Base-by-base conservation (phyloP, 495 filamentous ascomycete species). In the Chaetomidium leptoderma region DNA sequence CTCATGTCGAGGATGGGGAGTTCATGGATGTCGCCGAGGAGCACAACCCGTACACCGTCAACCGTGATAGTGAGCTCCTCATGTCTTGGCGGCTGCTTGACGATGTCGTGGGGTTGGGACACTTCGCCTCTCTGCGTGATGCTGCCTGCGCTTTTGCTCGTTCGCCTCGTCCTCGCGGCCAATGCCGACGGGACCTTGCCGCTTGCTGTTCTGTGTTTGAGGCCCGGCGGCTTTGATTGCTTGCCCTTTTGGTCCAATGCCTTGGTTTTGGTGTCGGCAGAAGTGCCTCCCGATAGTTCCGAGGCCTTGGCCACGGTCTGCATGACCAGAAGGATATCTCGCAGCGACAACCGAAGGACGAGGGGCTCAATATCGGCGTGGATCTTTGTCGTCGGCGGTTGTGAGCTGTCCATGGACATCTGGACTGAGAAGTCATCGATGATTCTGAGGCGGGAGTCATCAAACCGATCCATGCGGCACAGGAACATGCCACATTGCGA, bases 391-490 rank as follows among this genome's bases (percentile, higher is more conserved):
- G 86, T 61, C 16, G 82, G 77, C 4, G 86, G 80, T 56, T 85
- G 81, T 40, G 82, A 86, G 33, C 84, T 93, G 65, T 97, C 91
- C 78, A 97, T 82, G 3, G 91, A 92, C 62, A 95, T 78, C 59
- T 91, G 87, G 30, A 97, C 68, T 8, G 91, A 96, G 71, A 97
- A 97, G 66, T 97, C 90, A 66, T 98, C 93, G 23, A 98, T 79
- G 61, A 98, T 95, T 23, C 95, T 85, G 39, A 97, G 81, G 35
- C 89, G 81, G 50, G 83, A 87, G 17, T 85, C 89, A 54, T 96
- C 92, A 60, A 96, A 95, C 59, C 88, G 87, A 67, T 98, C 93
- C 95, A 98, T 97, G 27, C 93, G 89, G 68, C 93, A 98, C 35
- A 98, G 76, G 72, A 97, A 98, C 92, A 98, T 97, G 55, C 93